These are phyloP conservation scores for Hypoxylon cercidicola DNA, from an alignment of 495 filamentous ascomycete species.

Conservation along the genomic window DNA sequence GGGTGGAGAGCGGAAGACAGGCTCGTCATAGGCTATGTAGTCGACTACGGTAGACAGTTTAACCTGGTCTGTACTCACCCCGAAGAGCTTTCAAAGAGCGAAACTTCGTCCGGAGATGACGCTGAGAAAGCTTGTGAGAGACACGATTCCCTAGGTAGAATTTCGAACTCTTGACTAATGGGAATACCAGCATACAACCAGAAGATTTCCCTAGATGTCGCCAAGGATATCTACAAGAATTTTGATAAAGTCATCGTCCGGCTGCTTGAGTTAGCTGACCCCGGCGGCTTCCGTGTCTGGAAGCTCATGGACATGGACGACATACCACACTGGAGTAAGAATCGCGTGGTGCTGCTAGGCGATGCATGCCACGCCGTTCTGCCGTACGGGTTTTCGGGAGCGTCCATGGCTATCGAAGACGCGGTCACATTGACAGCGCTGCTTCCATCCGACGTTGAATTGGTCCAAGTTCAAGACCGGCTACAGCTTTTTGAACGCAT, in stretches of 20 bases:
- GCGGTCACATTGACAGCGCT: background rate
- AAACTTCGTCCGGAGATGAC: too few relatives aligned
- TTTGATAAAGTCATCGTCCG: background rate
- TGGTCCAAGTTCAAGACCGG: background rate
- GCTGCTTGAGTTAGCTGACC: background rate
- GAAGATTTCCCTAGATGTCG: background rate
- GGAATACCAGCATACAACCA: background rate
- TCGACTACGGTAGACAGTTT: too few relatives aligned
- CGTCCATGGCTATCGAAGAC: background rate
- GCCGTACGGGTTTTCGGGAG: background rate
- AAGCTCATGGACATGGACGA: constrained; percentile 1
- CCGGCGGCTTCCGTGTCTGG: background rate
- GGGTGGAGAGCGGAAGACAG: too few relatives aligned
- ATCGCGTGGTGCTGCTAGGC: background rate
- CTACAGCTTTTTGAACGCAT: background rate
- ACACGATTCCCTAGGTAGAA: too few relatives aligned
- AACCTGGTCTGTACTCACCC: too few relatives aligned
- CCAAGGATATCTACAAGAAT: background rate
- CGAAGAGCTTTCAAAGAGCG: too few relatives aligned
- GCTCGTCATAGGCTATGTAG: too few relatives aligned
- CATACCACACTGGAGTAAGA: background rate
- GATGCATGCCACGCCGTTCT: background rate
- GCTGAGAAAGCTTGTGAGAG: too few relatives aligned
- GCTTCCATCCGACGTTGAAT: background rate
- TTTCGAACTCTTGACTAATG: too few relatives aligned